A percentile compares a stretch with the other conserved stretches of the same genome.
These are phyloP conservation scores for Epichloe elymi DNA, from an alignment of 2,329 filamentous ascomycete species.

Conservation along the genomic window DNA sequence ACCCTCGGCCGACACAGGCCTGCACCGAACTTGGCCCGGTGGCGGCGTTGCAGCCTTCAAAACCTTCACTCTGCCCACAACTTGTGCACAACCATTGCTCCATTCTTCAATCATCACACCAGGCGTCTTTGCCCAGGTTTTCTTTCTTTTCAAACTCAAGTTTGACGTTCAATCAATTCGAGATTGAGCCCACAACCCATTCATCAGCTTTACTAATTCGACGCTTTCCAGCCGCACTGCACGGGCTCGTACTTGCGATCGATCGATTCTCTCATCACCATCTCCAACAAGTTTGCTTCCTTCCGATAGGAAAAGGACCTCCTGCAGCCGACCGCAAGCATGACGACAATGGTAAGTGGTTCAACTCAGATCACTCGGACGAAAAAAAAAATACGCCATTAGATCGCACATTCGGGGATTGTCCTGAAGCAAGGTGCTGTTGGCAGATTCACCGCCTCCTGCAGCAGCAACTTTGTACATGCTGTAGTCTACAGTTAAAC, in stretches of 20 bases:
- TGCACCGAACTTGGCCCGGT: slow-evolving; percentile 9
- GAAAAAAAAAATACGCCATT: too few relatives aligned
- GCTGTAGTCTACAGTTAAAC: too few relatives aligned
- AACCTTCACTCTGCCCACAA: slow-evolving; percentile 2
- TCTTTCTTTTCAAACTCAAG: not conserved
- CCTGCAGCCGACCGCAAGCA: slow-evolving; percentile 17
- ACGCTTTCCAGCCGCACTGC: not conserved
- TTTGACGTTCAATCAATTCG: not conserved
- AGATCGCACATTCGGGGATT: too few relatives aligned
- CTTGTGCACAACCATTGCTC: not conserved
- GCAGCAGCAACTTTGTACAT: too few relatives aligned
- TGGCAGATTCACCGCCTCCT: too few relatives aligned
- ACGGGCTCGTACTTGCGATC: not conserved
- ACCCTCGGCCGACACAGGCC: too few relatives aligned
- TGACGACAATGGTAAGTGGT: slow-evolving; percentile 39
- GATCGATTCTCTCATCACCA: not conserved
- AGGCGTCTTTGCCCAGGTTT: not conserved
- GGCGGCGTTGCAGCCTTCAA: slow-evolving; percentile 5
- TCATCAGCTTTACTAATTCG: not conserved
- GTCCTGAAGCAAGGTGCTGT: too few relatives aligned
- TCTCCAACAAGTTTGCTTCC: slow-evolving; percentile 6
- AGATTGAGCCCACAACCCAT: not conserved
- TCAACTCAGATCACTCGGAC: not conserved
- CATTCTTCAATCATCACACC: not conserved
- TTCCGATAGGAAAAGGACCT: slow-evolving; percentile 13